Evolutionary conservation across 441 rosid species (phyloP).

Genomic region (Pelargonium myrrhifolium): DNA sequence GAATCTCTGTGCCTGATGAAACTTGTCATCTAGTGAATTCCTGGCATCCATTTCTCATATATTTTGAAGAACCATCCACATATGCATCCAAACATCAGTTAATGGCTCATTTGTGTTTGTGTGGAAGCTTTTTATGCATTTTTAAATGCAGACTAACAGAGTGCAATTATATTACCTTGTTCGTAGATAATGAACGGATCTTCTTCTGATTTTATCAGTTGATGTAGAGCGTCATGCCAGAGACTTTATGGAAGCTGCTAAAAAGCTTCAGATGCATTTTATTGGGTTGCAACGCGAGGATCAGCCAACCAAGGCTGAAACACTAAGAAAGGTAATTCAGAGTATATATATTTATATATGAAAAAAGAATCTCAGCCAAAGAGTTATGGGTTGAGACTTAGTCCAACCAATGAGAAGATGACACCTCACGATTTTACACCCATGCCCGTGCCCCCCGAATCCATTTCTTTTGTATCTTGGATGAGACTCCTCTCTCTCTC

Average conservation of each 20-base stretch:
- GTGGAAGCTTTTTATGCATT: not conserved
- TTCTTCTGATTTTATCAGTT: conserved; percentile 38
- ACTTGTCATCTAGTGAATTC: not conserved
- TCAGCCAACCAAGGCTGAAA: conserved; percentile 55
- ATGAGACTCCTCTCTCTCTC: too few relatives aligned
- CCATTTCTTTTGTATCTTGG: too few relatives aligned
- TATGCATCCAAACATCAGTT: not conserved
- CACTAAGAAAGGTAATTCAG: conserved; percentile 51
- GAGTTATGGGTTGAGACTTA: too few relatives aligned
- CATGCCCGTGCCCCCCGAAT: too few relatives aligned
- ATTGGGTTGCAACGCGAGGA: conserved; percentile 68
- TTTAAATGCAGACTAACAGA: not conserved
- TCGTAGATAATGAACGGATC: conserved; percentile 12
- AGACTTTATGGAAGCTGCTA: conserved; percentile 97
- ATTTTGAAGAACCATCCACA: not conserved
- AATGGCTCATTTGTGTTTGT: not conserved
- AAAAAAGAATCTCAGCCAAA: too few relatives aligned
- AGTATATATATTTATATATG: not conserved
- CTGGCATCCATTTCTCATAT: not conserved
- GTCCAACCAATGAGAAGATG: too few relatives aligned
- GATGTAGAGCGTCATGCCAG: conserved; percentile 90
- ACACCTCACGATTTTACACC: too few relatives aligned
- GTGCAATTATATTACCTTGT: not conserved
- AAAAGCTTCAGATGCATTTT: conserved; percentile 80
- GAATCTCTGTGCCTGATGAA: too few relatives aligned